Evolutionary conservation across 441 rosid species (phyloP).

Genomic region (Pelargonium fulgidum): DNA sequence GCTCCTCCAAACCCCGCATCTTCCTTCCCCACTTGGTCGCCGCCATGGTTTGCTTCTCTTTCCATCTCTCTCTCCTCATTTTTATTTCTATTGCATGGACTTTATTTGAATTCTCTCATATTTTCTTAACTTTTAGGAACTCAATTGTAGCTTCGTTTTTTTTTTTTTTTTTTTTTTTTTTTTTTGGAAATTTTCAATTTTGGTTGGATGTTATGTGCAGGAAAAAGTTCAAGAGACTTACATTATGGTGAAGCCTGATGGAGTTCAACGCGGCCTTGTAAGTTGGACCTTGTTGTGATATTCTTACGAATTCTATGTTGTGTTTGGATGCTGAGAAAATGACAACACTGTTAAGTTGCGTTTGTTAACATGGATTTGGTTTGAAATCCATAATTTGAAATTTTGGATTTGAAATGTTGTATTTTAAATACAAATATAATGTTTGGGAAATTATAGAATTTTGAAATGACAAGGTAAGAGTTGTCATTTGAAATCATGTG

Average conservation of each 20-base stretch:
- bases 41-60: constrained; percentile 41
- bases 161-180: constrained; percentile 8
- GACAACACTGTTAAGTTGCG: too few relatives aligned
- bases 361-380: too few relatives aligned
- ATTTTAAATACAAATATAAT: too few relatives aligned
- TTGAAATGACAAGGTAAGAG: too few relatives aligned
- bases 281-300: constrained; percentile 23
- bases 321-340: constrained; percentile 7
- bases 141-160: background rate
- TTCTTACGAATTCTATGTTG: background rate
- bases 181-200: too few relatives aligned
- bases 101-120: background rate
- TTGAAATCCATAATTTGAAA: too few relatives aligned
- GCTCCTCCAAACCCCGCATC: constrained; percentile 36
- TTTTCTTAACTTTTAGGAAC: background rate
- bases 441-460: too few relatives aligned
- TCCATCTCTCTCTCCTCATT: background rate
- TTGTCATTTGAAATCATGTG: too few relatives aligned
- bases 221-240: constrained; percentile 78
- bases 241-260: constrained; percentile 91
- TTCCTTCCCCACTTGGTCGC: constrained; percentile 87
- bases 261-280: constrained; percentile 88
- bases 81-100: background rate
- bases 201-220: constrained; percentile 23
- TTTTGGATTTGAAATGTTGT: too few relatives aligned